Base-by-base conservation (phyloP, 78 protist genomes). In the Dictyostelium intermedium region DNA sequence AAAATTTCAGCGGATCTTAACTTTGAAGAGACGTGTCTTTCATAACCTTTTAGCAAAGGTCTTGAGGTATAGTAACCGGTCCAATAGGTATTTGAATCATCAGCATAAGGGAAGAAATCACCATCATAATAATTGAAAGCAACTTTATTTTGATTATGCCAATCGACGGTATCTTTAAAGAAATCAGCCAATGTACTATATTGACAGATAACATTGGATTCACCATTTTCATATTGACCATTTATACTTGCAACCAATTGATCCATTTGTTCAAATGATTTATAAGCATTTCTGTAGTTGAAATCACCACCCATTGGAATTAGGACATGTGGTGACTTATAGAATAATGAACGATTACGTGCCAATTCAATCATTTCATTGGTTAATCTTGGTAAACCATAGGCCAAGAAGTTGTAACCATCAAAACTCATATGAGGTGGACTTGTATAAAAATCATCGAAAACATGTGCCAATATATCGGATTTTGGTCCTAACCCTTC, bases 51-150 rank as follows among this genome's bases (percentile, higher is more conserved):
- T 3, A 73, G 20, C 6, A 50, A 20, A n/a, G 93, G 93, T 53
- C 76, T 39, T 70, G 86, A 43, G 3, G 85, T 73, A 70, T 79
- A 89, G 45, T 89, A 89, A 13, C 93, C 93, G 5, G 89, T 89
- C 93, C 93, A 89, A 41, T 87, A 87, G 5, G 73, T 32, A 50
- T 47, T 18, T 0, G 16, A 39, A 23, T 66, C 32, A 34, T 89
- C 93, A 18, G 69, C 81, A 18, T 56, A 78, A 1, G 93, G 93
- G 39, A 89, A 89, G 73, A 89, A 89, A 56, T 89, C 93, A 32
- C 34, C 27, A 66, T 60, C 53, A 27, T 66, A 83, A 25, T 66
- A 66, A 27, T 66, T 83, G 89, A 83, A 60, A n/a, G 50, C 11
- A 39, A 66, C 61, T 3, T 83, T 60, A 43, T 66, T 83, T 41